phyloP scores from a whole-genome alignment of 805 yeast species.

The Spathaspora girioi region DNA sequence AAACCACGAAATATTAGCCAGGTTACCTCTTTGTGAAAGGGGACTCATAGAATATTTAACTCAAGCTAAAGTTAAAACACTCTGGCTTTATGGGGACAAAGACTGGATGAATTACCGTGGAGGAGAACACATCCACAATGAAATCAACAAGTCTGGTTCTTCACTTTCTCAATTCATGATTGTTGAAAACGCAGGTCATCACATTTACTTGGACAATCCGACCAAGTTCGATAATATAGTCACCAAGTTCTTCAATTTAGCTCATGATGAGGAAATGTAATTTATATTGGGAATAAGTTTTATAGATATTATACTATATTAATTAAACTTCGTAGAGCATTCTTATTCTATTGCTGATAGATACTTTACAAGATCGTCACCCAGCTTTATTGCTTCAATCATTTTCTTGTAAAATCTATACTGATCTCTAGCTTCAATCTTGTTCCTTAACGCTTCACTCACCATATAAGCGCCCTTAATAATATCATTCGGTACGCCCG shows the following conservation, averaged over 20 bases:
- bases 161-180: constrained; percentile 17
- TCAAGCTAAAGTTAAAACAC: constrained; percentile 17
- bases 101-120: constrained; percentile 44
- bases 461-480: constrained; percentile 41
- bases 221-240: constrained; percentile 22
- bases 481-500: constrained; percentile 51
- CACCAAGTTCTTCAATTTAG: constrained; percentile 19
- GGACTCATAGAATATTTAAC: constrained; percentile 29
- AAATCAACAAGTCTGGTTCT: constrained; percentile 15
- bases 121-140: constrained; percentile 29
- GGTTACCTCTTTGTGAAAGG: constrained; percentile 38
- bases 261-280: too few species aligned
- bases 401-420: constrained; percentile 45
- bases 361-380: neutral
- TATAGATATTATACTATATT: neutral
- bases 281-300: too few species aligned
- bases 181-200: constrained; percentile 39
- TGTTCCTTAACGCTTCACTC: constrained; percentile 29
- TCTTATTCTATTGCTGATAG: neutral
- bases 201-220: constrained; percentile 40
- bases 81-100: constrained; percentile 40
- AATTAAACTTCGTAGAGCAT: neutral
- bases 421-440: constrained; percentile 18
- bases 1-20: constrained; percentile 36
- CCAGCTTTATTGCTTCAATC: neutral